Conservation (phyloP, 1,139 yeast genomes). For the Pichia sp. region DNA sequence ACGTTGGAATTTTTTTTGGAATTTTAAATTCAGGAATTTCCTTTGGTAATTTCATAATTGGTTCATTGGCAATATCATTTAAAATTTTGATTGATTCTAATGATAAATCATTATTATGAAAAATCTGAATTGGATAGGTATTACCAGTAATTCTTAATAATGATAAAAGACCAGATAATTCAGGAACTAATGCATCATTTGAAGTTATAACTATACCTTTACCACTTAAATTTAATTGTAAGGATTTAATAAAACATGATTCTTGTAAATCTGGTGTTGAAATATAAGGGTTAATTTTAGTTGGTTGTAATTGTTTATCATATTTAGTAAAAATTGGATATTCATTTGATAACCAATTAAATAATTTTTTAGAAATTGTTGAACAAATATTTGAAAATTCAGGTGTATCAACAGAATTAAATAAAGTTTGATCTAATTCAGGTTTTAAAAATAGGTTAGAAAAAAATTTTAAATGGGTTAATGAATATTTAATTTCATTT, state of each 20-base stretch:
- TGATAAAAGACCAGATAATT: constrained; percentile 40
- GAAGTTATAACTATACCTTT: constrained; percentile 49
- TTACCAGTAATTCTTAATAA: constrained; percentile 42
- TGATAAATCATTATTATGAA: constrained; percentile 40
- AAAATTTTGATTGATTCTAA: constrained; percentile 25
- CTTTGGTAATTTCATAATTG: constrained; percentile 29
- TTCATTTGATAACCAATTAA: constrained; percentile 27
- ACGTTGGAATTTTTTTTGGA: constrained; percentile 27
- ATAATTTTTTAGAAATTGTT: constrained; percentile 12
- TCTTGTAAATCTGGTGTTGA: constrained; percentile 1
- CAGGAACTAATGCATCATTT: constrained; percentile 38
- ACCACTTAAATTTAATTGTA: constrained; percentile 37
- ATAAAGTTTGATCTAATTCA: neutral
- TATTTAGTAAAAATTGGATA: constrained; percentile 24
- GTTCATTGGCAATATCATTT: constrained; percentile 34
- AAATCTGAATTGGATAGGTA: constrained; percentile 48
- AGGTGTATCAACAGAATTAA: constrained; percentile 4
- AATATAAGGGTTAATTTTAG: constrained; percentile 11
- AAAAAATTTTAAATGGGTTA: constrained; percentile 25
- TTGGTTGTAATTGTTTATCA: constrained; percentile 17
- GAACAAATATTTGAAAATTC: constrained; percentile 5
- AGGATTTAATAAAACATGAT: constrained; percentile 36
- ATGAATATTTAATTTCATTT: constrained; percentile 20
- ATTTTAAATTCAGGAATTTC: constrained; percentile 15
- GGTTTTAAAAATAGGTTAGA: constrained; percentile 20